These are phyloP conservation scores for Cymbopogon citratus DNA, from an alignment of 176 grass and related monocot species.

Conservation along the genomic window DNA sequence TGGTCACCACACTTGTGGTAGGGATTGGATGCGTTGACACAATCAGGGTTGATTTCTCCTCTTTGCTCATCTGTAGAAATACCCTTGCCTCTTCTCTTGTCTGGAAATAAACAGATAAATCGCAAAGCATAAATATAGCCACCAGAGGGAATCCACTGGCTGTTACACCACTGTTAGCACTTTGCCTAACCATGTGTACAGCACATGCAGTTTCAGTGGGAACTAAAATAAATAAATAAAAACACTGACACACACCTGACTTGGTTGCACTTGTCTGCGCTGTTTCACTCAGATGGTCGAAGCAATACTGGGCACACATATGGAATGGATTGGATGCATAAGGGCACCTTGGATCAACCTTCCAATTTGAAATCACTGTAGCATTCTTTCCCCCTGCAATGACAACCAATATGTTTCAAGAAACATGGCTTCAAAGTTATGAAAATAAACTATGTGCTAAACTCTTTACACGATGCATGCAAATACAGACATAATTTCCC, in stretches of 20 bases:
- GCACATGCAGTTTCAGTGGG: background rate
- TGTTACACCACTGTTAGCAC: background rate
- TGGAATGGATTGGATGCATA: constrained; percentile 85
- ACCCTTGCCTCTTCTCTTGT: constrained; percentile 34
- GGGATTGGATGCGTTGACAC: constrained; percentile 80
- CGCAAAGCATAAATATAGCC: constrained; percentile 15
- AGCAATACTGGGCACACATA: constrained; percentile 69
- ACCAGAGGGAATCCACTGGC: background rate
- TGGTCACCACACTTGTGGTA: constrained; percentile 72
- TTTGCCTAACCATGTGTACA: background rate
- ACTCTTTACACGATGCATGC: background rate
- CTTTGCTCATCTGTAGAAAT: constrained; percentile 26
- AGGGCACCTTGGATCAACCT: constrained; percentile 68
- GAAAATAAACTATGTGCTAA: background rate
- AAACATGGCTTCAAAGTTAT: background rate
- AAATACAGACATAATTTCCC: background rate
- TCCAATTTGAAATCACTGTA: constrained; percentile 14
- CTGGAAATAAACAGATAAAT: constrained; percentile 24
- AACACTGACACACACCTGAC: constrained; percentile 15
- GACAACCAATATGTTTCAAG: background rate
- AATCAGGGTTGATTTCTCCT: constrained; percentile 55
- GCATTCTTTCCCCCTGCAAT: constrained; percentile 24
- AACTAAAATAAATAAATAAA: background rate
- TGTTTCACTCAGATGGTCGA: constrained; percentile 39
- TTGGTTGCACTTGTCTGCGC: constrained; percentile 16